Base-by-base conservation (phyloP, 768 basidiomycete genomes). In the Ramaria sp. region DNA sequence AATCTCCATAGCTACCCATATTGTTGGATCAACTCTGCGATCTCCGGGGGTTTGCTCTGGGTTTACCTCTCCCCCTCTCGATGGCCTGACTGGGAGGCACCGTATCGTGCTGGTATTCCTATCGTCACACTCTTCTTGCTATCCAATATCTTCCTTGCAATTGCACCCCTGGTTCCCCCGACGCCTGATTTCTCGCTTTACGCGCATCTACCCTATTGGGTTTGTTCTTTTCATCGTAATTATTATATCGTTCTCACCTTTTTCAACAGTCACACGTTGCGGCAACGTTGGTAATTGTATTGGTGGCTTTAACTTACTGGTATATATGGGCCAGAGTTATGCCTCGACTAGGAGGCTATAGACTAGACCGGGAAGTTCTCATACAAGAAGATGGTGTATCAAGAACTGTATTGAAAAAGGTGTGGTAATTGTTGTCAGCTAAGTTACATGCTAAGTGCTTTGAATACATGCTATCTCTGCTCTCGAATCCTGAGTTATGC, bases 131-230 rank as follows among this genome's bases (percentile, higher is more conserved):
- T 81, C 33, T 88, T 85, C 71, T 76, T 83, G 58, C 57, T 82
- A 5, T 82, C 84, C 1, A 87, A 88, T 59, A 43, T 84, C 15
- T 84, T 86, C 65, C 70, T 88, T 20, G 67, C 79, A n/a, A 60
- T 75, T 34, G 78, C 80, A 4, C 85, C 86, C 0, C 69, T 87
- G 51, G 69, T 86, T 31, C 85, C 86, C 3, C 86, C 86, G 0
- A 64, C 70, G 0, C 65, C 69, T 4, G 82, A 78, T 7, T 72
- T 72, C 5, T 69, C 69, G 48, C 43, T 52, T 3, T 88, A 87
- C 61, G 71, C 78, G 22, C 63, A 70, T 57, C 71, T 88, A 11
- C 84, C 85, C 4, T 88, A 88, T 62, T 87, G 81, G 74, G 86
- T 86, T 61, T 62, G 83, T 69, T 52, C 6, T 57, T 30, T 19